These are phyloP conservation scores for Warburgia ugandensis DNA, from an alignment of 164 flowering plant genomes.

Conservation along the genomic window DNA sequence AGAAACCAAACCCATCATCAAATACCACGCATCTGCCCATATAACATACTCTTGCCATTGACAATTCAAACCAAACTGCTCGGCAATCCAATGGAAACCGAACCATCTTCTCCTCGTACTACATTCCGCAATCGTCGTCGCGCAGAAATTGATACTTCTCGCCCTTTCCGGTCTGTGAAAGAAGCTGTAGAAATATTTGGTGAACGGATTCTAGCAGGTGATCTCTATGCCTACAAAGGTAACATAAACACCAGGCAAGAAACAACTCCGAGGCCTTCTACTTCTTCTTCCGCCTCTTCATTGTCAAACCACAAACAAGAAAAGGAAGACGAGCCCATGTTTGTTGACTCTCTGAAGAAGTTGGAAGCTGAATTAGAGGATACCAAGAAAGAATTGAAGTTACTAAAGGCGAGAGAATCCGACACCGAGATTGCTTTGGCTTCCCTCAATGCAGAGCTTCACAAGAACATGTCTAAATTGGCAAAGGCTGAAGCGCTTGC, in stretches of 20 bases:
- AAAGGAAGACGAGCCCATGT: not conserved
- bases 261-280: constrained; percentile 3
- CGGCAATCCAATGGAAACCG: constrained; percentile 23
- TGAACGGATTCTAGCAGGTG: constrained; percentile 44
- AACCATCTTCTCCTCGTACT: constrained; percentile 2
- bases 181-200: constrained; percentile 82
- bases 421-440: constrained; percentile 66
- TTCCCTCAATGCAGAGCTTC: constrained; percentile 66
- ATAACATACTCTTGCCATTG: no score
- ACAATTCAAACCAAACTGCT: not conserved
- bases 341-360: constrained; percentile 32
- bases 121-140: constrained; percentile 11
- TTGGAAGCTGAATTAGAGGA: constrained; percentile 58
- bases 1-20: constrained; percentile 35
- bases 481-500: constrained; percentile 53
- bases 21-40: constrained; percentile 6
- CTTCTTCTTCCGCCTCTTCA: not conserved
- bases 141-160: constrained; percentile 54
- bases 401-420: constrained; percentile 48
- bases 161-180: constrained; percentile 83
- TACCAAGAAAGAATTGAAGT: constrained; percentile 52
- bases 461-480: constrained; percentile 64
- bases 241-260: constrained; percentile 15
- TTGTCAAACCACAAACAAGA: constrained; percentile 1
- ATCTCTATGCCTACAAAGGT: constrained; percentile 27